Evolutionary conservation across 306 rosid genomes (phyloP), one percentile per base, ranked within the genome.

Genomic region (Erythrophleum fordii): DNA sequence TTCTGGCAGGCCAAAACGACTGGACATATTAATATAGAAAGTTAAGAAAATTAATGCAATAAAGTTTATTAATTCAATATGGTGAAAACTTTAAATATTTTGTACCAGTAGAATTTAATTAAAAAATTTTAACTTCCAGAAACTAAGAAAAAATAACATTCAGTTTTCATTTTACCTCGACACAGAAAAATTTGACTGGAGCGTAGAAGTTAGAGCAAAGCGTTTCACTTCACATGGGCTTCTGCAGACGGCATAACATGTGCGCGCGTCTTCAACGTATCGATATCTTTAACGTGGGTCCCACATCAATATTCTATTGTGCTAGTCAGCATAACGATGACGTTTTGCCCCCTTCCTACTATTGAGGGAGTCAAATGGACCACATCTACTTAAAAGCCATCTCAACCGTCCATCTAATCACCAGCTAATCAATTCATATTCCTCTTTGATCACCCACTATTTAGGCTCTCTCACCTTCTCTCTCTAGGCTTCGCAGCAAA

Each of bases 321-420:
- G 2, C 66, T 34, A n/a, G 56, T 81, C 52, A 85, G 55, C 61
- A 7, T 26, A 51, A 78, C 82, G 73, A 59, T 81, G 85, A 77
- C 83, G 88, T 85, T 85, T 81, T 46, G 42, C 52, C 48, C 56
- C 68, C 23, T n/a, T n/a, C n/a, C n/a, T n/a, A 48, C 6, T 14
- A 22, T n/a, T 51, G 67, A 42, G 62, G 60, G 44, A 72, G 80
- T 76, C 78, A 83, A 83, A 37, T 52, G 82, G 85, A 55, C 62
- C 72, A 65, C 29, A 22, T 42, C 2, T 7, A 7, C 59, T 14
- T 35, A 53, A 20, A 52, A 23, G 44, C 52, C 44, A 92, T 88
- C 90, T 83, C 35, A 75, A 77, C 95, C 92, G 89, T 87, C 79
- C 72, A 85, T 83, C 62, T 29, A 68, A 61, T 81, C 62, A 62